A percentile compares a stretch with the other conserved stretches of the same genome.
phyloP scores from a whole-genome alignment of 1,284 basidiomycete genomes.

The Jaminaea rosea region DNA sequence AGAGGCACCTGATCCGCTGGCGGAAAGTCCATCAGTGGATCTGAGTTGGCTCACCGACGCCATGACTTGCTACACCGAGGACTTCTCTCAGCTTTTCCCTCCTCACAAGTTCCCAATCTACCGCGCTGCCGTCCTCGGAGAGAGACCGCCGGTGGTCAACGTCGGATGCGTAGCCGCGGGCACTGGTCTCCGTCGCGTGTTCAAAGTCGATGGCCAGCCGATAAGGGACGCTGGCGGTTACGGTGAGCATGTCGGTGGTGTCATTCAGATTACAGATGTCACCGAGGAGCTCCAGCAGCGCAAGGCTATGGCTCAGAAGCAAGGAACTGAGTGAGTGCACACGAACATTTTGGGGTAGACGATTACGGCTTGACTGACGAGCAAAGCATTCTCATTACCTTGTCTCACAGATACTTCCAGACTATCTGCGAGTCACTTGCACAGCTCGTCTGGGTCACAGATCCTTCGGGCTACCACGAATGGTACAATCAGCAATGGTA shows the following conservation, averaged over 20 bases:
- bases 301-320: slow-evolving; percentile 19
- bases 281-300: slow-evolving; percentile 15
- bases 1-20: background rate
- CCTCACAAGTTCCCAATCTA: slow-evolving; percentile 36
- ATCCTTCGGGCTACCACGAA: slow-evolving; percentile 39
- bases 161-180: slow-evolving; percentile 24
- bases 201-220: slow-evolving; percentile 30
- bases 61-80: slow-evolving; percentile 35
- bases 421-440: slow-evolving; percentile 40
- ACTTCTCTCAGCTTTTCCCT: slow-evolving; percentile 27
- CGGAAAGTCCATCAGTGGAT: slow-evolving; percentile 18
- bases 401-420: too few species aligned
- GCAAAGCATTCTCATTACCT: too few species aligned
- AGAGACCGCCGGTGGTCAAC: slow-evolving; percentile 17
- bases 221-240: slow-evolving; percentile 31
- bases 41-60: slow-evolving; percentile 31
- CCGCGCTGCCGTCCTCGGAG: slow-evolving; percentile 26
- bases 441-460: slow-evolving; percentile 46
- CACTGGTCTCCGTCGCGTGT: slow-evolving; percentile 18
- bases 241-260: slow-evolving; percentile 35
- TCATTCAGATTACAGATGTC: slow-evolving; percentile 27
- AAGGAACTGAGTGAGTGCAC: slow-evolving; percentile 30
- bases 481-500: slow-evolving; percentile 29
- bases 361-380: too few species aligned
- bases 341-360: too few species aligned